These are phyloP conservation scores for Trichoderma pleuroti DNA, from an alignment of 2,329 filamentous ascomycete genomes.

Conservation along the genomic window DNA sequence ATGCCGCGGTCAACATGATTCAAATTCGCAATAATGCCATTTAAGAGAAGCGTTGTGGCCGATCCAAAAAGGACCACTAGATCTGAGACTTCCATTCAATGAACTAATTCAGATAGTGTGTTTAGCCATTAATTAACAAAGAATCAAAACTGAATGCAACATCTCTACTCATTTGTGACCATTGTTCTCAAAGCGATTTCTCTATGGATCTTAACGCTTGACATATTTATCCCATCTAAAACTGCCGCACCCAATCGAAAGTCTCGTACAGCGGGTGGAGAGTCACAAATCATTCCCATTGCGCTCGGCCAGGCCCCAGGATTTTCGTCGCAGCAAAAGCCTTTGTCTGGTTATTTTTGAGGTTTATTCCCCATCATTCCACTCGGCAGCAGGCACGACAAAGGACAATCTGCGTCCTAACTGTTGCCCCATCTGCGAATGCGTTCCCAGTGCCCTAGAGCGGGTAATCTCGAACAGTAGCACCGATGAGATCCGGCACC, in stretches of 20 bases:
- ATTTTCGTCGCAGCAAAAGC: not conserved
- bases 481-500: too few species aligned
- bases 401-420: not conserved
- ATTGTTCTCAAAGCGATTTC: not conserved
- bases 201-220: not conserved
- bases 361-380: not conserved
- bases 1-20: not conserved
- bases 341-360: not conserved
- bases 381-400: not conserved
- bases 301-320: too few species aligned
- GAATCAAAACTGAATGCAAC: not conserved
- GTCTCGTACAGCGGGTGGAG: too few species aligned
- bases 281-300: too few species aligned
- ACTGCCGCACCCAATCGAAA: not conserved
- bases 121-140: not conserved
- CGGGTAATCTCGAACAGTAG: too few species aligned
- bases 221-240: not conserved
- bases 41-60: not conserved
- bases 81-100: not conserved
- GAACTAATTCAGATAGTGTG: not conserved
- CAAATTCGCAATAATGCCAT: not conserved
- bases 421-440: too few species aligned
- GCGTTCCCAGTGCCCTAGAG: too few species aligned
- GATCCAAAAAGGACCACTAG: not conserved
- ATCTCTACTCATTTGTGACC: not conserved